Percentiles rank a stretch among this genome's conserved stretches.
These are phyloP conservation scores for Penstemon eatonii DNA, from an alignment of 257 asterid species.

Conservation along the genomic window DNA sequence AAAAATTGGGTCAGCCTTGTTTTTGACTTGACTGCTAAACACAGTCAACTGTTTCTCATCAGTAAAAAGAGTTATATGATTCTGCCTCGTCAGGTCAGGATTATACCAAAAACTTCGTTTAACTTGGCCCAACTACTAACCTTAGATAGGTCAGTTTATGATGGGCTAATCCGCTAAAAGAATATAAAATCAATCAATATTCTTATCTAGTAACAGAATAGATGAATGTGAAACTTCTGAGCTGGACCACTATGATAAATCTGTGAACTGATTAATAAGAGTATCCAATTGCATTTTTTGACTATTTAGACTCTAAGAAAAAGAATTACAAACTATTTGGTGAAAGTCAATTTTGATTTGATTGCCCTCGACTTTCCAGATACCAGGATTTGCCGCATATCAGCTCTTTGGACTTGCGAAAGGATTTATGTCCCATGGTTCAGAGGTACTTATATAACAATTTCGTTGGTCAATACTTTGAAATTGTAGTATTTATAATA, in stretches of 20 bases:
- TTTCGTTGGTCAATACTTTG: too few relatives aligned
- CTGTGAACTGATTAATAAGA: neutral
- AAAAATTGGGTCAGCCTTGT: neutral
- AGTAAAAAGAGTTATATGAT: neutral
- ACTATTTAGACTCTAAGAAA: too few relatives aligned
- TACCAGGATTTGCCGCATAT: conserved; percentile 88
- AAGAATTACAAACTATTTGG: neutral
- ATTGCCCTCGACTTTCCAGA: conserved; percentile 44
- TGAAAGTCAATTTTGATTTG: conserved; percentile 7
- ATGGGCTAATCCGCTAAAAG: neutral
- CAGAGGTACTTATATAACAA: conserved; percentile 50
- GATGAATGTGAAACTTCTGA: neutral
- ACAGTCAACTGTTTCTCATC: too few relatives aligned
- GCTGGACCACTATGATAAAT: neutral
- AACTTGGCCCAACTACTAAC: neutral
- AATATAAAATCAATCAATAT: neutral
- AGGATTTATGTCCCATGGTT: conserved; percentile 71
- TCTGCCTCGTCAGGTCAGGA: neutral
- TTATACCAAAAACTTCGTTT: neutral
- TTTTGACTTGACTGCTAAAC: too few relatives aligned
- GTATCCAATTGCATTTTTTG: conserved; percentile 1
- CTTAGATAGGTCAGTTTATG: neutral
- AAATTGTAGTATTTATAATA: neutral
- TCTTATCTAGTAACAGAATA: neutral
- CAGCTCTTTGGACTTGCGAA: conserved; percentile 72